A percentile compares a stretch with the other conserved stretches of the same genome.
Conservation (phyloP, 2,329 filamentous ascomycete species). For the Albophoma yamanashiensis region DNA sequence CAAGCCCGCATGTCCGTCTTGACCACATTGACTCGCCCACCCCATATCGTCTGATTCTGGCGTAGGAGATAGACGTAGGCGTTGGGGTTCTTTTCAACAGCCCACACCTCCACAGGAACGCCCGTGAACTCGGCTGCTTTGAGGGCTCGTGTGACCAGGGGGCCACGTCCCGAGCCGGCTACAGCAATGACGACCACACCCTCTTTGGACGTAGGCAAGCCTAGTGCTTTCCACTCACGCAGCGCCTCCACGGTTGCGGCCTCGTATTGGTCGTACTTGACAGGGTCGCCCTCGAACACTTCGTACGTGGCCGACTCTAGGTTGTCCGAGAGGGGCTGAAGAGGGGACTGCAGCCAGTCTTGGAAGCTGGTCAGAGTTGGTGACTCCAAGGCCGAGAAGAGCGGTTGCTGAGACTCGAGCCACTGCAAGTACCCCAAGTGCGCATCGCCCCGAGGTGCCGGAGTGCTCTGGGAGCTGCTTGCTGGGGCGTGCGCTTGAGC, state of each 20-base stretch:
- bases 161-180: slow-evolving; percentile 85
- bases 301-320: slow-evolving; percentile 96
- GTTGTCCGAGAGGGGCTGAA: slow-evolving; percentile 93
- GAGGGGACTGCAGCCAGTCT: slow-evolving; percentile 88
- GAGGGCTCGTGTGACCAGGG: slow-evolving; percentile 78
- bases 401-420: slow-evolving; percentile 71
- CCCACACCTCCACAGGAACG: slow-evolving; percentile 77
- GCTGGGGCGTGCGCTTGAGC: slow-evolving; percentile 46
- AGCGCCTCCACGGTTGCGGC: slow-evolving; percentile 72
- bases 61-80: slow-evolving; percentile 86
- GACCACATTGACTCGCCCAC: slow-evolving; percentile 68
- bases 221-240: slow-evolving; percentile 62
- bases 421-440: slow-evolving; percentile 75
- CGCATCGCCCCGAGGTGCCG: slow-evolving; percentile 16
- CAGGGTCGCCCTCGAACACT: slow-evolving; percentile 94
- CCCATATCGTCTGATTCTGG: slow-evolving; percentile 78
- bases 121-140: slow-evolving; percentile 67
- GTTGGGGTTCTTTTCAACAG: slow-evolving; percentile 96
- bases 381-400: slow-evolving; percentile 40
- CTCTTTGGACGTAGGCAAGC: slow-evolving; percentile 60
- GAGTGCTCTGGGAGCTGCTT: slow-evolving; percentile 17
- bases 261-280: slow-evolving; percentile 97
- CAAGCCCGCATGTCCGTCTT: slow-evolving; percentile 97
- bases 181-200: slow-evolving; percentile 78
- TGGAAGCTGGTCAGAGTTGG: slow-evolving; percentile 54